Base-by-base conservation (phyloP, 2,329 filamentous ascomycete genomes). In the Aspergillus sergii region DNA sequence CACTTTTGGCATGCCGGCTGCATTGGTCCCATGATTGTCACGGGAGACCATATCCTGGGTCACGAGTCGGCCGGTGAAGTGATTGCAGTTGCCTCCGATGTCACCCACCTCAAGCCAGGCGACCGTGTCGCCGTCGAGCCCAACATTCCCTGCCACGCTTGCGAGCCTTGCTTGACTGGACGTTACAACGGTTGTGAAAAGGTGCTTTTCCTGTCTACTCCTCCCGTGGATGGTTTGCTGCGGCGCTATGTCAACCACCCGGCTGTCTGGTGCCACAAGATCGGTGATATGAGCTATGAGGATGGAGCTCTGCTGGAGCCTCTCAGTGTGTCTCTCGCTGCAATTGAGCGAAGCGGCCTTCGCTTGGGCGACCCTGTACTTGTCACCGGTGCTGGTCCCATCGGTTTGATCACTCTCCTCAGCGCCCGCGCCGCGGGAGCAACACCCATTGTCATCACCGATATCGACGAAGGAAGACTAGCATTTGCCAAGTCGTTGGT, bases 1-100 rank as follows among this genome's bases (percentile, higher is more conserved):
- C 94, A 98, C 82, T 98, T 98, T 84, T 98, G 94, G 94, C 92
- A 96, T 76, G 91, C 91, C 57, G 94, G 94, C 69, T 92, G 91
- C 82, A 98, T 98, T 76, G 94, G 94, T 32, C 94, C 94, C 70
- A 97, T 97, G 94, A 90, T 97, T 67, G 94, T 98, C 55, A 86
- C 86, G 69, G 91, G 86, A 73, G 90, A 94, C 74, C 94, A 97
- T 79, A 93, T 97, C 74, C 89, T 98, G 23, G 94, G 94, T 69
- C 94, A 98, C 83, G 94, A 98, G 82, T 91, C 93, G 4, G 94
- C 94, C 67, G 89, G 84, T 46, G 90, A 78, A 73, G 80, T 97
- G 64, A 86, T 97, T 69, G 91, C 93, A 19, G 90, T 90, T 59
- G 75, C 76, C 3, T 87, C 92, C 46, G 92, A 91, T 32, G 93